Percentiles rank a stretch among this genome's conserved stretches.
Evolutionary conservation across 225 moss, liverwort and hornwort species (phyloP).

Genomic region (Anthoceros angustus): DNA sequence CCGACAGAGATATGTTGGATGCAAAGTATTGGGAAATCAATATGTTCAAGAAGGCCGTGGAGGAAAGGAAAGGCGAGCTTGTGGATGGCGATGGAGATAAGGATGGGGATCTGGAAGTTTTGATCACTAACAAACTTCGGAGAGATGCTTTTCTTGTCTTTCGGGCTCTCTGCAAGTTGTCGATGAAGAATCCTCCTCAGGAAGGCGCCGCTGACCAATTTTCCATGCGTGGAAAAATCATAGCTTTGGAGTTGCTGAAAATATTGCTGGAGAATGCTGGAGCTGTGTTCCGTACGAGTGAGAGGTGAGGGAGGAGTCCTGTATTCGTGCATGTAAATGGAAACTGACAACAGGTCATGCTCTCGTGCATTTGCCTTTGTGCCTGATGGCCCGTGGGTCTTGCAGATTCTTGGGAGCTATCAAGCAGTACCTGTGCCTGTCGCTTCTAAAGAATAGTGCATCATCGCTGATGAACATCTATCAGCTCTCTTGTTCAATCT

Average conservation of each 20-base stretch:
- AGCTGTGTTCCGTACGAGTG: slow-evolving; percentile 93
- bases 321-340: background rate
- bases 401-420: slow-evolving; percentile 97
- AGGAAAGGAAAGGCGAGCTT: slow-evolving; percentile 64
- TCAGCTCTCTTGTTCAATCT: slow-evolving; percentile 98
- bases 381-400: slow-evolving; percentile 8
- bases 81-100: slow-evolving; percentile 67
- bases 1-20: slow-evolving; percentile 96
- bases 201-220: slow-evolving; percentile 84
- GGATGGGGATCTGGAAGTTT: slow-evolving; percentile 92
- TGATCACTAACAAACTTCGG: slow-evolving; percentile 89
- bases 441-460: slow-evolving; percentile 87
- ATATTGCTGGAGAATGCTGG: slow-evolving; percentile 97
- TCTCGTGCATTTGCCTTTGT: background rate
- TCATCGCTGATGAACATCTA: slow-evolving; percentile 97
- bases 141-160: slow-evolving; percentile 97
- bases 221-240: slow-evolving; percentile 89
- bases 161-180: slow-evolving; percentile 93
- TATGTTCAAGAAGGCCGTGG: slow-evolving; percentile 92
- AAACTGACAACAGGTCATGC: background rate
- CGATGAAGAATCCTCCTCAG: slow-evolving; percentile 98
- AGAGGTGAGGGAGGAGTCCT: slow-evolving; percentile 35
- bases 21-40: slow-evolving; percentile 99
- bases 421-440: slow-evolving; percentile 96
- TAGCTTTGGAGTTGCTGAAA: slow-evolving; percentile 86